A percentile compares a stretch with the other conserved stretches of the same genome.
Conservation (phyloP, 371 early-diverging fungal species). For the Rhizopus stolonifer region DNA sequence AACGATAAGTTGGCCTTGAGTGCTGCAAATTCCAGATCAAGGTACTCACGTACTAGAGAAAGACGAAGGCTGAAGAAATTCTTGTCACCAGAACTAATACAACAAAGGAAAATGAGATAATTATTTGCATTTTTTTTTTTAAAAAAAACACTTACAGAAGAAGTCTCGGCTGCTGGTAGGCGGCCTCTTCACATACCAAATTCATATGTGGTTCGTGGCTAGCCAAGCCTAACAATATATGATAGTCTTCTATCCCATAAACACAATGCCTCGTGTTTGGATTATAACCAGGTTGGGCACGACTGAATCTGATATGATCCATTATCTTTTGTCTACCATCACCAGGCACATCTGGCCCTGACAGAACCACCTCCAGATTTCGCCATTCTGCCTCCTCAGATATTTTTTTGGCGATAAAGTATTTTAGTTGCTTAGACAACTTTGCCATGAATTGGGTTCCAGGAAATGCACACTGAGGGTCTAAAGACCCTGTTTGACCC, state of each 20-base stretch:
- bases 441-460: slow-evolving; percentile 98
- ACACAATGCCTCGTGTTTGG: slow-evolving; percentile 93
- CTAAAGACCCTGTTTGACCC: slow-evolving; percentile 84
- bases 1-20: too few relatives aligned
- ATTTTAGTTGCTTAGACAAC: slow-evolving; percentile 80
- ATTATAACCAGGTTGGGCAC: slow-evolving; percentile 75
- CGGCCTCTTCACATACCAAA: slow-evolving; percentile 91
- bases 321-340: slow-evolving; percentile 99
- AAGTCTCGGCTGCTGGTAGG: too few relatives aligned
- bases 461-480: slow-evolving; percentile 95
- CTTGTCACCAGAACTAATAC: too few relatives aligned
- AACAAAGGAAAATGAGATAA: too few relatives aligned
- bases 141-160: slow-evolving; percentile 43
- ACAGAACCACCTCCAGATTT: slow-evolving; percentile 86
- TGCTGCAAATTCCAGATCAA: too few relatives aligned
- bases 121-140: too few relatives aligned
- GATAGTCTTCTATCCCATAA: slow-evolving; percentile 98
- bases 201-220: slow-evolving; percentile 96
- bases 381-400: slow-evolving; percentile 93
- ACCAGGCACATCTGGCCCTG: slow-evolving; percentile 96
- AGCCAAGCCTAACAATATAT: slow-evolving; percentile 96
- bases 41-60: too few relatives aligned
- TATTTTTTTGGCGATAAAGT: slow-evolving; percentile 90
- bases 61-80: too few relatives aligned
- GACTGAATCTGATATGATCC: slow-evolving; percentile 91